Conservation (phyloP, 106 monocot species). For the Dactylorhiza incarnata region DNA sequence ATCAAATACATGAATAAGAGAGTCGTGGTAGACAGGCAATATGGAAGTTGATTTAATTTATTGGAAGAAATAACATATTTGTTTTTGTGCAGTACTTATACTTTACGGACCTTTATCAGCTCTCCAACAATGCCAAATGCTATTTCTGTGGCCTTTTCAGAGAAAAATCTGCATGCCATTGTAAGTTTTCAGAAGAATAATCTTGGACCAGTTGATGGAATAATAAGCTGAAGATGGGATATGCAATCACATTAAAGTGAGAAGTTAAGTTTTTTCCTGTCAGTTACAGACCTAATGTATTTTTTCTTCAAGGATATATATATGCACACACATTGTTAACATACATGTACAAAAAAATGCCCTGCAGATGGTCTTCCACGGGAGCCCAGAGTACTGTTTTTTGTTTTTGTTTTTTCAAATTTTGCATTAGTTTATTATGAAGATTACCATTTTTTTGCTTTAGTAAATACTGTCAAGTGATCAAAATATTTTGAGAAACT, state of each 20-base stretch:
- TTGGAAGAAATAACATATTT: neutral
- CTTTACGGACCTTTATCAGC: conserved; percentile 64
- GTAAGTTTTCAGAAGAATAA: neutral
- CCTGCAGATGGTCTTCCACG: too few relatives aligned
- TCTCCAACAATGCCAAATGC: conserved; percentile 56
- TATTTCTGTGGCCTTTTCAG: conserved; percentile 50
- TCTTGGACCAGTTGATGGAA: neutral
- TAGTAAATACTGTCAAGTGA: too few relatives aligned
- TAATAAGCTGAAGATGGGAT: neutral
- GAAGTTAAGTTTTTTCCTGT: neutral
- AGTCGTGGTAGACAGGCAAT: neutral
- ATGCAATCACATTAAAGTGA: neutral
- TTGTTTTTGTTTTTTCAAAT: too few relatives aligned
- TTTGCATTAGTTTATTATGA: too few relatives aligned
- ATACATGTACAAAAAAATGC: too few relatives aligned
- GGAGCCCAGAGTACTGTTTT: too few relatives aligned
- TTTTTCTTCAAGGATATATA: too few relatives aligned
- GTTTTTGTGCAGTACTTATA: neutral
- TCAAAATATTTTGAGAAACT: too few relatives aligned
- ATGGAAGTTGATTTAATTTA: neutral
- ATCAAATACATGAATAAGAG: neutral
- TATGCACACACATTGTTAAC: too few relatives aligned
- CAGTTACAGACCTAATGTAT: too few relatives aligned
- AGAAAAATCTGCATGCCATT: conserved; percentile 52
- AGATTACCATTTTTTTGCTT: too few relatives aligned